Percentiles rank a stretch among this genome's conserved stretches.
These are phyloP conservation scores for Trichosporon coremiiforme DNA, from an alignment of 1,284 basidiomycete genomes.

Conservation along the genomic window DNA sequence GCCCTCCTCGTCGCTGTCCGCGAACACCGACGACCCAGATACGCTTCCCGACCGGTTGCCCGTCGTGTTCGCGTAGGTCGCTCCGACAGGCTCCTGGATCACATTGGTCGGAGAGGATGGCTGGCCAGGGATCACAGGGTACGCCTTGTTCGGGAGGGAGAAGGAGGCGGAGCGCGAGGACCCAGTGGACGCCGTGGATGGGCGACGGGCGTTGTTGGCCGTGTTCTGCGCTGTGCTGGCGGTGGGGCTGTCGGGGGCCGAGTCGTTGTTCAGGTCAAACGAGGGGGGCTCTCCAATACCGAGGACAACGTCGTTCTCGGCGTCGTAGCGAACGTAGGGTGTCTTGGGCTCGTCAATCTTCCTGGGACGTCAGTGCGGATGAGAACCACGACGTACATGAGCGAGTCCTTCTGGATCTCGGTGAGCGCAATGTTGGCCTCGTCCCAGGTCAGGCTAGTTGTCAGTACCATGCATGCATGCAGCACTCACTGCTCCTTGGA, in stretches of 20 bases:
- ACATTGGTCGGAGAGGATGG: conserved; percentile 53
- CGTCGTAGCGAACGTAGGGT: conserved; percentile 87
- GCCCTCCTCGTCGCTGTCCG: conserved; percentile 72
- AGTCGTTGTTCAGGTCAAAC: conserved; percentile 44
- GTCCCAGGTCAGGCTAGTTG: conserved; percentile 76
- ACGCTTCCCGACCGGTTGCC: conserved; percentile 39
- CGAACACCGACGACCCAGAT: conserved; percentile 43
- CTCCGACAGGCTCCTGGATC: conserved; percentile 58
- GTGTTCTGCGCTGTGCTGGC: conserved; percentile 29
- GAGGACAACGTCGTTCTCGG: conserved; percentile 73
- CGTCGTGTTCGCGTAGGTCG: conserved; percentile 51
- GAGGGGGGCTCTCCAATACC: conserved; percentile 69
- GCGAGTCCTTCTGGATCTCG: conserved; percentile 85
- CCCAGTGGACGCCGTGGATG: conserved; percentile 68
- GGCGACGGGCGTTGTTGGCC: conserved; percentile 34
- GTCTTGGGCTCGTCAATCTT: conserved; percentile 97
- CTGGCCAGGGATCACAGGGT: conserved; percentile 48
- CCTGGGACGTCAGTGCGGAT: conserved; percentile 35
- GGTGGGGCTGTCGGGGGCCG: conserved; percentile 21
- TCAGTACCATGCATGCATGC: neutral
- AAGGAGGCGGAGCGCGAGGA: conserved; percentile 79
- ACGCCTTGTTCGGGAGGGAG: conserved; percentile 58
- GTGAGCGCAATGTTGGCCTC: conserved; percentile 86
- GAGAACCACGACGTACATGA: conserved; percentile 63
- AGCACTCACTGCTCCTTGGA: conserved; percentile 28